A percentile compares a stretch with the other conserved stretches of the same genome.
Conservation (phyloP, 2,329 filamentous ascomycete genomes). For the Coleophoma cylindrospora region DNA sequence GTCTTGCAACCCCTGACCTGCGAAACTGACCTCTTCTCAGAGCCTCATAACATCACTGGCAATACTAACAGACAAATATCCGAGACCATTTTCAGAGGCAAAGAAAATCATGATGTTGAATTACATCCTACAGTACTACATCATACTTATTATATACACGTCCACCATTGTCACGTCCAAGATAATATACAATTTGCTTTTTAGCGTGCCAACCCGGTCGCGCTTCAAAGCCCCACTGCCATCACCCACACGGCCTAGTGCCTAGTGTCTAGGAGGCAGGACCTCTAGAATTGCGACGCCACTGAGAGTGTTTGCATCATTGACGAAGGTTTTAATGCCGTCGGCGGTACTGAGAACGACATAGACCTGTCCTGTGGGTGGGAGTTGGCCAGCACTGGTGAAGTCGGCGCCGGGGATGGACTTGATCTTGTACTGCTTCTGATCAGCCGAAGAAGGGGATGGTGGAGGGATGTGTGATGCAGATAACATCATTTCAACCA, state of each 20-base stretch:
- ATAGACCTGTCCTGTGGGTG: constrained; percentile 32
- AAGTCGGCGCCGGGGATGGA: not conserved
- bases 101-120: no score
- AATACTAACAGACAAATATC: no score
- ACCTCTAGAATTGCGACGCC: constrained; percentile 32
- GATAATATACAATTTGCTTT: no score
- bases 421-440: not conserved
- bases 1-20: no score
- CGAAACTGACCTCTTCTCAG: no score
- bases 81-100: no score
- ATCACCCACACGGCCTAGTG: not conserved
- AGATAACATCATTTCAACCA: not conserved
- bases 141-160: no score
- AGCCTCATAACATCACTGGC: no score
- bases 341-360: constrained; percentile 33
- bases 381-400: constrained; percentile 3
- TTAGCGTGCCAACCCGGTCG: no score
- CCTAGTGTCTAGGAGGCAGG: constrained; percentile 3
- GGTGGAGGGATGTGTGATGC: not conserved
- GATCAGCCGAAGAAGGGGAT: not conserved
- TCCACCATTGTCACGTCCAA: no score
- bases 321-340: constrained; percentile 20
- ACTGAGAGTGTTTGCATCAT: constrained; percentile 32
- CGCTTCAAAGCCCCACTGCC: no score
- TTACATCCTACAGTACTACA: no score